Evolutionary conservation across 78 protist species (phyloP).

Genomic region (Dictyostelium firmibasis): DNA sequence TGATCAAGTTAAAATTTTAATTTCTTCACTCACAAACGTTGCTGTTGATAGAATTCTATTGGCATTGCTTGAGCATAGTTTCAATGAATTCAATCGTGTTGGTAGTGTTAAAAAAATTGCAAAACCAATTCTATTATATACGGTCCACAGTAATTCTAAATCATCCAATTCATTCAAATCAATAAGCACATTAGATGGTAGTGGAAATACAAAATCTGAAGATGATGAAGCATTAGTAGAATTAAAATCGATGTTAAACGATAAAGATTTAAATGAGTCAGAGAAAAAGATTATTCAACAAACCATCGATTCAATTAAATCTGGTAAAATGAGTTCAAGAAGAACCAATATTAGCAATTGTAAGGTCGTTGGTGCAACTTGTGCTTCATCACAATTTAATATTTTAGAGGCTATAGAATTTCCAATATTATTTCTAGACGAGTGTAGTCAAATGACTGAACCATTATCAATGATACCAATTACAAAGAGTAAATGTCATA

Average conservation of each 20-base stretch:
- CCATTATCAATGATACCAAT: slow-evolving; percentile 85
- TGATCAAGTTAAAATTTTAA: slow-evolving; percentile 43
- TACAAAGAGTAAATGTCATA: slow-evolving; percentile 14
- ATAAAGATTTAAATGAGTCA: background rate
- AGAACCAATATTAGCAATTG: slow-evolving; percentile 10
- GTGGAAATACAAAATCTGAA: background rate
- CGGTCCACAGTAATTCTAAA: slow-evolving; percentile 24
- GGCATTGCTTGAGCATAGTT: slow-evolving; percentile 70
- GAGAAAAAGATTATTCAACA: background rate
- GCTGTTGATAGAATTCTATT: slow-evolving; percentile 91
- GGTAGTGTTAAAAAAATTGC: slow-evolving; percentile 88
- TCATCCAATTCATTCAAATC: background rate
- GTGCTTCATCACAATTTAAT: slow-evolving; percentile 84
- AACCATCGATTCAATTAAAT: background rate
- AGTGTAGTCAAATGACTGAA: slow-evolving; percentile 88
- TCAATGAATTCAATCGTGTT: slow-evolving; percentile 80
- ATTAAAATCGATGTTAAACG: slow-evolving; percentile 24
- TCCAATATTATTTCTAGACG: slow-evolving; percentile 86
- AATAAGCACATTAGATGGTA: background rate
- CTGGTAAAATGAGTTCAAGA: slow-evolving; percentile 11
- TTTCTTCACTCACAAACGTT: slow-evolving; percentile 85
- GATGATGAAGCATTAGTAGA: slow-evolving; percentile 66
- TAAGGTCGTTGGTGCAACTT: slow-evolving; percentile 76
- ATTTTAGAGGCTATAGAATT: slow-evolving; percentile 70
- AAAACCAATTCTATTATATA: slow-evolving; percentile 58